Evolutionary conservation across 2,329 filamentous ascomycete genomes (phyloP), one percentile per base, ranked within the genome.

Genomic region (Magnaporthiopsis incrustans): DNA sequence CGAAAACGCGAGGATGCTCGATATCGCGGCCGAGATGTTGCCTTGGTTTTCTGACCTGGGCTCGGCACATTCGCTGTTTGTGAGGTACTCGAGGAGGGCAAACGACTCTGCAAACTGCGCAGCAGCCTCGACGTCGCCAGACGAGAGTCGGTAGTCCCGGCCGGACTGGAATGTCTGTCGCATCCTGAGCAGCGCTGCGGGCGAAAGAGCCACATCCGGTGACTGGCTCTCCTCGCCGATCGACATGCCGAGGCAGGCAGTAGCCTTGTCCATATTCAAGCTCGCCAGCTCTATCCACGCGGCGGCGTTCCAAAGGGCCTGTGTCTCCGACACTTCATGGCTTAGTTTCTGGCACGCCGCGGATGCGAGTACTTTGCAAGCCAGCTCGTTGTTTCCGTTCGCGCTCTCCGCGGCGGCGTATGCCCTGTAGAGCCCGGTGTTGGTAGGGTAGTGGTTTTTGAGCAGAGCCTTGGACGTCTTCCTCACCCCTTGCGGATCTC

Each of bases 391-490:
- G 30, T 89, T 87, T 0, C 81, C 84, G 35, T 81, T 82, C 1
- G 79, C 77, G 68, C 77, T 81, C 73, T 96, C 91, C 4, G 92
- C 85, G 18, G 91, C 76, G 0, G 89, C 91, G 71, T 94, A 96
- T 0, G 87, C 85, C 68, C 92, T 89, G 75, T 96, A 97, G 0
- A 97, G 78, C 18, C 80, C 78, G 3, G 90, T 73, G 68, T 86
- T 89, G 1, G 84, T 79, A 0, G 87, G 79, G 64, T 85, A 83
- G 60, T 81, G 81, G 71, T 90, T 53, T 53, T 53, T 94, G n/a
- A 97, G 75, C 0, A 96, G 77, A 8, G 76, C 75, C 70, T 91
- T 96, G 0, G 91, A 90, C 8, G 82, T 79, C 71, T 91, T 96
- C 68, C 85, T 88, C 32, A 86, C 84, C 2, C 76, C 78, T 1